phyloP scores from a whole-genome alignment of 1,284 basidiomycete genomes.

The Agroathelia rolfsii region DNA sequence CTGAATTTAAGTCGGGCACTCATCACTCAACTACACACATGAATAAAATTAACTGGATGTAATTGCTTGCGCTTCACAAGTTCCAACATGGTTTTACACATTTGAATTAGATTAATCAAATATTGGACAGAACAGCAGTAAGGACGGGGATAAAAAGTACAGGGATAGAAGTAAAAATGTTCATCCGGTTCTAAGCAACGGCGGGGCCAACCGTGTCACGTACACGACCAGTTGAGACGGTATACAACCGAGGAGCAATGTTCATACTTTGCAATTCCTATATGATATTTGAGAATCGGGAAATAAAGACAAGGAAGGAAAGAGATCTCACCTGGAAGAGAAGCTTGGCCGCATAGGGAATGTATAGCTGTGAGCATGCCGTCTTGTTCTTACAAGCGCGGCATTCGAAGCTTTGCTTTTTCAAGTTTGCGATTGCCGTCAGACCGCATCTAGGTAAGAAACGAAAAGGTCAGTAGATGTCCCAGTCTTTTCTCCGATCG shows the following conservation, averaged over 20 bases:
- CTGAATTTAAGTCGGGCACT: constrained; percentile 42
- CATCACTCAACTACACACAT: constrained; percentile 14
- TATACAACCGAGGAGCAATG: constrained; percentile 77
- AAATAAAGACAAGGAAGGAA: neutral
- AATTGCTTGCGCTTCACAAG: no score
- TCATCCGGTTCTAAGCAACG: constrained; percentile 6
- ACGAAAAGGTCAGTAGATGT: constrained; percentile 11
- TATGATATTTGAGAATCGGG: constrained; percentile 5
- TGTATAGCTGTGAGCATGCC: constrained; percentile 82
- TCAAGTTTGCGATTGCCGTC: constrained; percentile 92
- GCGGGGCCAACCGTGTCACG: constrained; percentile 41
- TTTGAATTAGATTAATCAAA: no score
- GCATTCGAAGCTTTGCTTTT: constrained; percentile 85
- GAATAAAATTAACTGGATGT: constrained; percentile 3
- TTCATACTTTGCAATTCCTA: constrained; percentile 89
- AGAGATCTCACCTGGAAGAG: constrained; percentile 68
- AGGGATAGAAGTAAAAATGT: constrained; percentile 1
- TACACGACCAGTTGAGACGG: constrained; percentile 74
- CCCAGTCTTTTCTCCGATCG: no score
- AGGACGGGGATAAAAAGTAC: no score
- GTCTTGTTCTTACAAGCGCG: constrained; percentile 94
- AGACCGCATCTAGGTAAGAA: constrained; percentile 66
- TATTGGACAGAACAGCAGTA: no score
- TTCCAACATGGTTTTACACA: no score
- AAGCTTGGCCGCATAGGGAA: constrained; percentile 87